Percentiles rank a stretch among this genome's conserved stretches.
Conservation (phyloP, 1,139 yeast species). For the Suhomyces choctaworum region DNA sequence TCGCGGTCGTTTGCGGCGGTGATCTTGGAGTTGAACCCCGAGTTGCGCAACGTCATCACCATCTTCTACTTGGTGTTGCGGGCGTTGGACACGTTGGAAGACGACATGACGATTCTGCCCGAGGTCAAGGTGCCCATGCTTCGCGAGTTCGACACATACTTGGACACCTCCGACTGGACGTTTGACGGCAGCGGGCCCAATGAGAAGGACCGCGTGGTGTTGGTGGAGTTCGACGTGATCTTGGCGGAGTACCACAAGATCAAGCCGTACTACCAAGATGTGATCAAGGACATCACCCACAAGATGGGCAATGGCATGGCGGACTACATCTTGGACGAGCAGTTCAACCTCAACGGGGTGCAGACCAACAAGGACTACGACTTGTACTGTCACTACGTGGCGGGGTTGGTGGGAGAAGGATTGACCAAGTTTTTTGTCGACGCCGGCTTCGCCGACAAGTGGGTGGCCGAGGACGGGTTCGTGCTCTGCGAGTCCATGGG, state of each 20-base stretch:
- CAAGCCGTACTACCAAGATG: conserved; percentile 74
- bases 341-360: conserved; percentile 78
- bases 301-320: conserved; percentile 99
- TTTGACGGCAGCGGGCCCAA: conserved; percentile 71
- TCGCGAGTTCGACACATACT: conserved; percentile 63
- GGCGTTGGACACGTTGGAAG: conserved; percentile 95
- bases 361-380: conserved; percentile 79
- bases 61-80: conserved; percentile 81
- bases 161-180: conserved; percentile 72
- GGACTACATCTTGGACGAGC: conserved; percentile 77
- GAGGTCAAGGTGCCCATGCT: conserved; percentile 72
- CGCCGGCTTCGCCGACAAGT: conserved; percentile 62
- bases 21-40: conserved; percentile 88
- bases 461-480: conserved; percentile 51
- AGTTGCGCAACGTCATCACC: conserved; percentile 77
- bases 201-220: conserved; percentile 79
- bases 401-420: conserved; percentile 97
- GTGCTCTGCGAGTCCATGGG: conserved; percentile 86
- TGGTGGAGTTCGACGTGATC: conserved; percentile 67
- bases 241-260: conserved; percentile 71
- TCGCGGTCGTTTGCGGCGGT: conserved; percentile 94
- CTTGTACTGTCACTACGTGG: conserved; percentile 93
- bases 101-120: conserved; percentile 85
- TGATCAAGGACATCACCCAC: conserved; percentile 71
- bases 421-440: conserved; percentile 75